Evolutionary conservation across 805 yeast genomes (phyloP), one percentile per base, ranked within the genome.

Genomic region (Candida montana): DNA sequence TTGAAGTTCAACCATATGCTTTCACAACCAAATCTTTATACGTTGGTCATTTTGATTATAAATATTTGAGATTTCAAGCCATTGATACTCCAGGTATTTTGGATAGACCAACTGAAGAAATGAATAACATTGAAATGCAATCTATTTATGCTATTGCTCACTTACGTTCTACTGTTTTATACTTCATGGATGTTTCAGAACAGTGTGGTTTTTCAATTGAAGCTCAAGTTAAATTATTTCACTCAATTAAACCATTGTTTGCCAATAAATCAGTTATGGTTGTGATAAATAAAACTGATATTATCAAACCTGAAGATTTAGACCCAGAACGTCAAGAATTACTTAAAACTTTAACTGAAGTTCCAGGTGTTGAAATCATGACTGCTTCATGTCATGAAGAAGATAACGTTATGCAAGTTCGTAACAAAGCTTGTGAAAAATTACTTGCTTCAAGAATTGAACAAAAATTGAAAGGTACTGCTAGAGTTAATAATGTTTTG

Each of bases 61-160:
- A 93, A 70, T 95, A 93, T 66, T 72, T 93, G 60, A 77, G 99
- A 60, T 93, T 93, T 73, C 99, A 93, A 72, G 99, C 98, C 42
- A 93, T 93, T 61, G 99, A 93, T 68, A 93, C 99, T 30, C 99
- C 99, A 27, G 99, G 99, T 72, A 90, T 93, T 58, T 74, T 93
- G 63, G 99, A 93, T 68, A 81, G 98, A 65, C 99, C 99, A 46
- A 89, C 97, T 34, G 99, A 93, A 67, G 99, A 93, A 64, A 93
- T 93, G 99, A 93, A 93, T 74, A 93, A 93, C 68, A 93, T 93
- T 65, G 99, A 93, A 72, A 93, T 93, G 99, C 99, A 93, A 72
- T 85, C 95, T 38, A 93, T 93, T 59, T 93, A 93, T 59, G 99
- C 99, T 48, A 89, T 93, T 73, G 99, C 99, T 27, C 99, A 93